Percentiles rank a stretch among this genome's conserved stretches.
Evolutionary conservation across 495 filamentous ascomycete species (phyloP).

Genomic region (Annulohypoxylon bovei): DNA sequence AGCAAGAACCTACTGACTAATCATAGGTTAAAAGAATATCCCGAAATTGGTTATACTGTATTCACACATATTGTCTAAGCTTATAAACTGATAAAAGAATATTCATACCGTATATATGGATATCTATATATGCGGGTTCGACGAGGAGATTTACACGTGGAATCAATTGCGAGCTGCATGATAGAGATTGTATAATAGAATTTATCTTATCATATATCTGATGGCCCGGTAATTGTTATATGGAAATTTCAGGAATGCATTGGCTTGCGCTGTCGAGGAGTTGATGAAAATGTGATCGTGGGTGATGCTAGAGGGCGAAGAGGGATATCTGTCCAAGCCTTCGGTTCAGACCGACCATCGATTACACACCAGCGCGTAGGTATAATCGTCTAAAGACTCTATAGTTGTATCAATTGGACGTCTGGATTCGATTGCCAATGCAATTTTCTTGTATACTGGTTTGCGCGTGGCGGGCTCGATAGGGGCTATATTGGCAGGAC

Average conservation of each 20-base stretch:
- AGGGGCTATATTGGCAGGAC: conserved; percentile 3
- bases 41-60: background rate
- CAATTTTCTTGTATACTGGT: background rate
- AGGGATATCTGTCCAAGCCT: conserved; percentile 17
- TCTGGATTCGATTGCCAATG: background rate
- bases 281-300: conserved; percentile 18
- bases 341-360: background rate
- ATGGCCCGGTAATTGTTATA: background rate
- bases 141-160: conserved; percentile 19
- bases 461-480: conserved; percentile 5
- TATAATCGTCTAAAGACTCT: background rate
- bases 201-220: background rate
- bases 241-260: background rate
- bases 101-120: background rate
- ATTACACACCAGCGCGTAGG: conserved; percentile 7
- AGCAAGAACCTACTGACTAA: background rate
- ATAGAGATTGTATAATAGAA: background rate
- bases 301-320: background rate
- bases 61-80: background rate
- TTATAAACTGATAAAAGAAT: background rate
- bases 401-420: background rate
- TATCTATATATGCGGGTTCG: conserved; percentile 19
- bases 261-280: conserved; percentile 1
- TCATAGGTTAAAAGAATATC: background rate
- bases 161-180: conserved; percentile 6